Conservation (phyloP, 345 rosid species). For the Boechera divaricarpa region DNA sequence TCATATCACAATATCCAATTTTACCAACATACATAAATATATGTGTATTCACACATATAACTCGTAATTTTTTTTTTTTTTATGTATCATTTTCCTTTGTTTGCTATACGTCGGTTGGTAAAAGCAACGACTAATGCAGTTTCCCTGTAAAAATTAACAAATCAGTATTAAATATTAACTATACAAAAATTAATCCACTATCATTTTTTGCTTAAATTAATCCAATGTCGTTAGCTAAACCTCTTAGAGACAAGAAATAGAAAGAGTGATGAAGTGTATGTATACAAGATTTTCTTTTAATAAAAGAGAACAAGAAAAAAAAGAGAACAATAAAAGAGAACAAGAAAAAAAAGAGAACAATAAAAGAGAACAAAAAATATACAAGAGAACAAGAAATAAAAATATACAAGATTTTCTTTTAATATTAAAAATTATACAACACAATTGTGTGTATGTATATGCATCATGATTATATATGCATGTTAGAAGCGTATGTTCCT, state of each 20-base stretch:
- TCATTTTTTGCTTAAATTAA: background rate
- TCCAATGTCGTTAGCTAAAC: background rate
- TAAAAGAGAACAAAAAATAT: too few relatives aligned
- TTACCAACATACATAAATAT: constrained; percentile 26
- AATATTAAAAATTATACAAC: background rate
- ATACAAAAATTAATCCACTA: background rate
- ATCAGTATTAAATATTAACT: background rate
- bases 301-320: too few relatives aligned
- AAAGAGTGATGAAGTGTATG: too few relatives aligned
- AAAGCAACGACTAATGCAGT: constrained; percentile 18
- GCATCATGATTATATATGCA: constrained; percentile 8
- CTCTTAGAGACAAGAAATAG: background rate
- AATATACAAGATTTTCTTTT: too few relatives aligned
- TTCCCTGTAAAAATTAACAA: background rate
- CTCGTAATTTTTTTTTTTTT: background rate
- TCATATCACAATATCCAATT: constrained; percentile 34
- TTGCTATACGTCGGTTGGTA: constrained; percentile 40
- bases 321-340: too few relatives aligned
- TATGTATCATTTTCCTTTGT: constrained; percentile 2
- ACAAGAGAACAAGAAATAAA: too few relatives aligned
- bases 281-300: too few relatives aligned
- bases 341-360: too few relatives aligned
- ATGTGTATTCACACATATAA: constrained; percentile 15
- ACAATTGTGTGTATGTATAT: background rate
- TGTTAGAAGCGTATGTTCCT: constrained; percentile 18